Evolutionary conservation across 2,329 filamentous ascomycete genomes (phyloP).

Genomic region (Calonectria montana): DNA sequence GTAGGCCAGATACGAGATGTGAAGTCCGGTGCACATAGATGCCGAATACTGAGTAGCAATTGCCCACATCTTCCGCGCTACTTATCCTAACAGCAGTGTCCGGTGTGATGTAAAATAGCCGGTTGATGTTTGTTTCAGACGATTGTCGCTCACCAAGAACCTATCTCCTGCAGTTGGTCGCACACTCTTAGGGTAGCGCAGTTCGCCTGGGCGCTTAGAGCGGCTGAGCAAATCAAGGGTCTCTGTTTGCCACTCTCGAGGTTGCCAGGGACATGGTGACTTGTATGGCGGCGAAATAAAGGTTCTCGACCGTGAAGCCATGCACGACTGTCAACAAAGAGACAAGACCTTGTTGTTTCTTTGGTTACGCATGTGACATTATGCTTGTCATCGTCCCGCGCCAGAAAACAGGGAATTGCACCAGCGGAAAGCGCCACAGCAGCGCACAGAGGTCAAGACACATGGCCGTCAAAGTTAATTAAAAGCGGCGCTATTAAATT

Average conservation of each 20-base stretch:
- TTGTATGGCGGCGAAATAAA: background rate
- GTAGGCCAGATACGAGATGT: background rate
- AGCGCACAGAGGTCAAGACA: background rate
- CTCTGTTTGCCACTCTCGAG: background rate
- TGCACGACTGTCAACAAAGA: background rate
- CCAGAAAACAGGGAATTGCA: background rate
- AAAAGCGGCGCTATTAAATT: background rate
- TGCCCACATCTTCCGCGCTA: background rate
- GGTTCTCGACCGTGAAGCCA: background rate
- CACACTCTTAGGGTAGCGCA: constrained; percentile 8
- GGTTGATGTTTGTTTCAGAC: background rate
- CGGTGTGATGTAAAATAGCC: background rate
- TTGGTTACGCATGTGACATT: background rate
- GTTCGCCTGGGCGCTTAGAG: constrained; percentile 23
- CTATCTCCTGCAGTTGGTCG: constrained; percentile 3
- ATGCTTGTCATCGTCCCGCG: constrained; percentile 11
- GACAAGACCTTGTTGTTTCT: background rate
- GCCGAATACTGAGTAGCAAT: background rate
- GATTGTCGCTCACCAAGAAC: background rate
- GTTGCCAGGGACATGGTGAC: constrained; percentile 11
- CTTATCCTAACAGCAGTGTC: background rate
- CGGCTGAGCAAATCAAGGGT: constrained; percentile 20
- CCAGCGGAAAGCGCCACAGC: constrained; percentile 2
- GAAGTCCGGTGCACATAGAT: background rate
- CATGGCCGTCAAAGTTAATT: constrained; percentile 1